Evolutionary conservation across 805 yeast species (phyloP).

Genomic region (Saccharomyces jurei): DNA sequence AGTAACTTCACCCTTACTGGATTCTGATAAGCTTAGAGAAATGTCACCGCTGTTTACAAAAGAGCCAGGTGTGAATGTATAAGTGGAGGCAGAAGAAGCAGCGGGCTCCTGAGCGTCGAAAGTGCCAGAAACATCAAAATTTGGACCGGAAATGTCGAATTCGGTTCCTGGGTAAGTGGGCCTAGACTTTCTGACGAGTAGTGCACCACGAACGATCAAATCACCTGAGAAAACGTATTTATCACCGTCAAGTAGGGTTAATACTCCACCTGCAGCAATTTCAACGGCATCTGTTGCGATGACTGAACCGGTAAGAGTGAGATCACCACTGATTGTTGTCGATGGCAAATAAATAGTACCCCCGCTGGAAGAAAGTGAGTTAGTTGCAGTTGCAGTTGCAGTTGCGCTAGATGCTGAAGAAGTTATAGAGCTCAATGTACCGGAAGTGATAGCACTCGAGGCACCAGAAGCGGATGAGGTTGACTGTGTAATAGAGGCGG

Average conservation of each 20-base stretch:
- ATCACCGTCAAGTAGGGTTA: not conserved
- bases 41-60: not conserved
- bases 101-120: not conserved
- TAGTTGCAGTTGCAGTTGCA: not conserved
- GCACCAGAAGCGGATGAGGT: not conserved
- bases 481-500: not conserved
- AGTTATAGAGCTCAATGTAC: not conserved
- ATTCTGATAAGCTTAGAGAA: not conserved
- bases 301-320: conserved; percentile 1
- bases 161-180: conserved; percentile 1
- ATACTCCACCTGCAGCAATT: not conserved
- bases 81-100: conserved; percentile 1
- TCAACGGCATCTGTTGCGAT: conserved; percentile 1
- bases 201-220: not conserved
- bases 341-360: not conserved
- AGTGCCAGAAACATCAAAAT: not conserved
- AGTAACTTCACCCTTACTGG: not conserved
- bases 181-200: not conserved
- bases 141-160: not conserved
- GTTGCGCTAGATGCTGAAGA: not conserved
- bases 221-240: not conserved
- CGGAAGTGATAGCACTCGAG: not conserved
- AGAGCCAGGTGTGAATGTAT: not conserved
- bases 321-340: not conserved
- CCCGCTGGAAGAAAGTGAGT: not conserved